Conservation (phyloP, 441 rosid genomes). For the Adansonia madagascariensis region DNA sequence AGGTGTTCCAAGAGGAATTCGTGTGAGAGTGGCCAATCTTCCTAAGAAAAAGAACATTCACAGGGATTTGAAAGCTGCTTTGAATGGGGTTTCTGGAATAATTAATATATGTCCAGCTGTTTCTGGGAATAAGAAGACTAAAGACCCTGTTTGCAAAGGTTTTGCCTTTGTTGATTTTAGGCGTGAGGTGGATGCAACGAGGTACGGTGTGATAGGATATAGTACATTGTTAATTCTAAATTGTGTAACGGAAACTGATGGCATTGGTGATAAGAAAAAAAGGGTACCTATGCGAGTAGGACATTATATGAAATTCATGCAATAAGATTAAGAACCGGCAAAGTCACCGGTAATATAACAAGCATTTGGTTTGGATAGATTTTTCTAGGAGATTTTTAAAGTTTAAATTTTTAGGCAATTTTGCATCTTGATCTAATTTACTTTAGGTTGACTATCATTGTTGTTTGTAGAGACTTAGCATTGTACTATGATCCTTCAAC, state of each 20-base stretch:
- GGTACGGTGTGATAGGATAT: slow-evolving; percentile 43
- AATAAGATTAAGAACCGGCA: not conserved
- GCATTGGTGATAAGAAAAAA: not conserved
- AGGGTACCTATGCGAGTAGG: not conserved
- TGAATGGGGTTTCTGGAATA: slow-evolving; percentile 62
- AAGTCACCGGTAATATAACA: not conserved
- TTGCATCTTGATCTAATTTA: not conserved
- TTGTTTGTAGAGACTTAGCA: slow-evolving; percentile 11
- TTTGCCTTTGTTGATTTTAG: slow-evolving; percentile 75
- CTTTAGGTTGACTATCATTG: not conserved
- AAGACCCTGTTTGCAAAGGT: slow-evolving; percentile 85
- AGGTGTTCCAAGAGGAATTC: slow-evolving; percentile 49
- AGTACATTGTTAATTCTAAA: not conserved
- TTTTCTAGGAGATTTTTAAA: not conserved
- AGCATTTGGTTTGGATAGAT: not conserved
- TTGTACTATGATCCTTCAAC: not conserved
- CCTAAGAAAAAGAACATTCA: slow-evolving; percentile 92
- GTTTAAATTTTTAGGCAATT: not conserved
- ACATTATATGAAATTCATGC: not conserved
- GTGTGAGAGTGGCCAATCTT: slow-evolving; percentile 64
- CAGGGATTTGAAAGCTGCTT: slow-evolving; percentile 75
- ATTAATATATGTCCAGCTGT: slow-evolving; percentile 63
- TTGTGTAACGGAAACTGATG: not conserved
- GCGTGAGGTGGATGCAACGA: slow-evolving; percentile 59
- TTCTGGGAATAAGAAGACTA: slow-evolving; percentile 81